Conservation (phyloP, 768 basidiomycete genomes). For the Boletales sp. region DNA sequence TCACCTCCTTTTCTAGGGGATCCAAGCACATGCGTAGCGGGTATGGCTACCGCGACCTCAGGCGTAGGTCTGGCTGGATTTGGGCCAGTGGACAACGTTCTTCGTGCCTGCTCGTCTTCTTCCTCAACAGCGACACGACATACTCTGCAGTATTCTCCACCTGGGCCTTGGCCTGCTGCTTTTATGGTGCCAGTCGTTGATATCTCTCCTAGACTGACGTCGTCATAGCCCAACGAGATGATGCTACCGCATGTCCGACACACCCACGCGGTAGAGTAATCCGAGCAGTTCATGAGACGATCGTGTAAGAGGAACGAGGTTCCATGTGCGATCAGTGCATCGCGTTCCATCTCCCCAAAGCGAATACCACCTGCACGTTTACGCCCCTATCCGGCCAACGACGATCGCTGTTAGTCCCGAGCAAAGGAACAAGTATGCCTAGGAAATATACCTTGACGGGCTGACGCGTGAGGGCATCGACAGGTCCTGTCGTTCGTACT, state of each 20-base stretch:
- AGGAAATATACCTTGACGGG: slow-evolving; percentile 79
- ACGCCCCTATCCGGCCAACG: slow-evolving; percentile 60
- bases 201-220: slow-evolving; percentile 68
- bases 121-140: slow-evolving; percentile 73
- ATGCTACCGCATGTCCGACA: slow-evolving; percentile 95
- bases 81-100: slow-evolving; percentile 55
- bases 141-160: slow-evolving; percentile 94
- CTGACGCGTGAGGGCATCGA: slow-evolving; percentile 92
- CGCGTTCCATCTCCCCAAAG: slow-evolving; percentile 99
- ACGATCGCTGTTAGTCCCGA: slow-evolving; percentile 3
- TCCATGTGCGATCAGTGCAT: slow-evolving; percentile 97
- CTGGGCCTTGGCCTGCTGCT: slow-evolving; percentile 67
- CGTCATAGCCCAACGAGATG: slow-evolving; percentile 94
- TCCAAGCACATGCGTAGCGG: slow-evolving; percentile 63
- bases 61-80: slow-evolving; percentile 40
- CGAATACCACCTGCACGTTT: slow-evolving; percentile 99
- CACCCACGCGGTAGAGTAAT: slow-evolving; percentile 99
- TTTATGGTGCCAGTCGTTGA: slow-evolving; percentile 48
- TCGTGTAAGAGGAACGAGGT: slow-evolving; percentile 98
- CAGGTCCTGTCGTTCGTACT: slow-evolving; percentile 96
- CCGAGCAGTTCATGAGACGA: slow-evolving; percentile 98
- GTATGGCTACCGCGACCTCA: slow-evolving; percentile 63
- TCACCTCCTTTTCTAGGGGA: slow-evolving; percentile 64
- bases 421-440: not conserved
- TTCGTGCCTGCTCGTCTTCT: slow-evolving; percentile 58